Evolutionary conservation across 768 basidiomycete species (phyloP).

Genomic region (Lentinus tigrinus): DNA sequence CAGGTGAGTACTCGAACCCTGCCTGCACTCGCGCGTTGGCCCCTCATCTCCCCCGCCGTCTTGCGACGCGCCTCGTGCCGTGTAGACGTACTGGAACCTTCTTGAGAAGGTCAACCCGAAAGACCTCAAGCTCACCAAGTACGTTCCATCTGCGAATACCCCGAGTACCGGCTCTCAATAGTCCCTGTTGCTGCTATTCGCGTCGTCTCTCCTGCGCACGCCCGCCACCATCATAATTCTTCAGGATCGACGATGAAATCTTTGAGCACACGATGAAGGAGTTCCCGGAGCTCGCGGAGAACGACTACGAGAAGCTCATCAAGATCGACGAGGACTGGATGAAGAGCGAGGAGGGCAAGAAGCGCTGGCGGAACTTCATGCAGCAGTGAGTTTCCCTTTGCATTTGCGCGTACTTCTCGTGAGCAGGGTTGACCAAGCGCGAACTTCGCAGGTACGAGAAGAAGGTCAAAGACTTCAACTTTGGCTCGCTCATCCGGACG

Average conservation of each 20-base stretch:
- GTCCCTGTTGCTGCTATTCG: neutral
- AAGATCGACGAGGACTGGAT: conserved; percentile 88
- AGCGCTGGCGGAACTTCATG: conserved; percentile 89
- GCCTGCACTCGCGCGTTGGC: neutral
- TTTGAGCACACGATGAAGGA: conserved; percentile 67
- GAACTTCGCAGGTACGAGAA: conserved; percentile 82
- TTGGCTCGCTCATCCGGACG: conserved; percentile 89
- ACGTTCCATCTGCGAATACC: conserved; percentile 19
- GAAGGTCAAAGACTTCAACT: conserved; percentile 92
- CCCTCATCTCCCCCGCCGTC: neutral
- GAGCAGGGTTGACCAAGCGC: too few species aligned
- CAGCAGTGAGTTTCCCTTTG: conserved; percentile 50
- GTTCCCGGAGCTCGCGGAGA: conserved; percentile 73
- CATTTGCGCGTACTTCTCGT: too few species aligned
- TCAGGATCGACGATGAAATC: conserved; percentile 82
- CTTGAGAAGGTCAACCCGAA: conserved; percentile 77
- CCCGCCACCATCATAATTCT: neutral
- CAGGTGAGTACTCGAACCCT: conserved; percentile 54
- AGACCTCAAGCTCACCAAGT: conserved; percentile 84
- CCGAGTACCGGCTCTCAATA: neutral
- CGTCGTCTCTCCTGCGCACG: neutral
- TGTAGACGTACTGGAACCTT: conserved; percentile 92
- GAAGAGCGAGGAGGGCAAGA: conserved; percentile 87
- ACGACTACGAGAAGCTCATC: conserved; percentile 40
- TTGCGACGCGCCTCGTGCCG: neutral